phyloP scores from a whole-genome alignment of 768 basidiomycete species.

The Rhizopogon vulgaris region DNA sequence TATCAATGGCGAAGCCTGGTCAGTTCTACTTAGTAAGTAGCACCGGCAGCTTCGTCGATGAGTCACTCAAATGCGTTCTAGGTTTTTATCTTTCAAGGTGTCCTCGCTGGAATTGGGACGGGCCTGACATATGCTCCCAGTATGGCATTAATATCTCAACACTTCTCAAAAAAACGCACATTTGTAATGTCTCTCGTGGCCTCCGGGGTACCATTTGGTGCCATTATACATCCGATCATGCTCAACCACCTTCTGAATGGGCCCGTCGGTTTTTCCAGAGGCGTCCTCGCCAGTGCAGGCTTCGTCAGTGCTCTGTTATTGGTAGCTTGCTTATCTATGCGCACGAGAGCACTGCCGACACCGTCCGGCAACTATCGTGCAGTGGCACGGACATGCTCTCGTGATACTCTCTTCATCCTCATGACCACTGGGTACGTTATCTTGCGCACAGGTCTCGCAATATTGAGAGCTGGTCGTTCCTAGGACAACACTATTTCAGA shows the following conservation, averaged over 20 bases:
- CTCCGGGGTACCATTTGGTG: constrained; percentile 48
- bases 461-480: neutral
- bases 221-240: constrained; percentile 53
- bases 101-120: constrained; percentile 33
- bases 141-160: constrained; percentile 36
- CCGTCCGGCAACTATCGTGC: neutral
- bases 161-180: constrained; percentile 35
- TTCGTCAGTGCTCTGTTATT: constrained; percentile 32
- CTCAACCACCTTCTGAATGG: constrained; percentile 43
- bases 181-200: constrained; percentile 39
- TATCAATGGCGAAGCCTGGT: constrained; percentile 30
- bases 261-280: constrained; percentile 36
- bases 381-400: neutral
- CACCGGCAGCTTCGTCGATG: neutral
- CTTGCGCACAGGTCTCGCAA: neutral
- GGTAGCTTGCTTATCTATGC: constrained; percentile 32
- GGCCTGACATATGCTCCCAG: constrained; percentile 43
- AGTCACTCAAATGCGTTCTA: constrained; percentile 14
- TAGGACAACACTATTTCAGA: constrained; percentile 17
- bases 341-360: constrained; percentile 28
- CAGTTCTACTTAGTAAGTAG: constrained; percentile 27
- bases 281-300: constrained; percentile 33
- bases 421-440: neutral
- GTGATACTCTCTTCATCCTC: neutral
- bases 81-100: constrained; percentile 39